A percentile compares a stretch with the other conserved stretches of the same genome.
These are phyloP conservation scores for Lachancea lanzarotensis DNA, from an alignment of 805 yeast species.

Conservation along the genomic window DNA sequence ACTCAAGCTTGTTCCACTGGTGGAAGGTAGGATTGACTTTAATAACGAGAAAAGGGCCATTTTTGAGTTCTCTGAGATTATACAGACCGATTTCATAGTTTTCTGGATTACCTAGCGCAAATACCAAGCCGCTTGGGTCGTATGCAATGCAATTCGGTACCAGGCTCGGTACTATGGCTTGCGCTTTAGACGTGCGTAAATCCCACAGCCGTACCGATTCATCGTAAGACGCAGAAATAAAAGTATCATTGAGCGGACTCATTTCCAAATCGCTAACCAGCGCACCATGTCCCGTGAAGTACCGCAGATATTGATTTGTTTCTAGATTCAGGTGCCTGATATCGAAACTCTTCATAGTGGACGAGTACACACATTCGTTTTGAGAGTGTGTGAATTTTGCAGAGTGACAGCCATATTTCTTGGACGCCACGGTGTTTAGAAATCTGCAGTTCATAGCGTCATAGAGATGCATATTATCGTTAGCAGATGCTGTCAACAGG, in stretches of 20 bases:
- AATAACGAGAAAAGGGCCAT: conserved; percentile 47
- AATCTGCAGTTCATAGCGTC: conserved; percentile 68
- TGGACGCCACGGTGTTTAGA: conserved; percentile 63
- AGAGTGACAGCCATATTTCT: conserved; percentile 86
- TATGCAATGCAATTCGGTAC: conserved; percentile 55
- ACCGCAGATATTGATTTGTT: conserved; percentile 73
- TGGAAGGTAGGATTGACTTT: conserved; percentile 33
- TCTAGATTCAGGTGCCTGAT: conserved; percentile 70
- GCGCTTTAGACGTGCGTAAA: conserved; percentile 55
- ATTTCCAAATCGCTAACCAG: conserved; percentile 68
- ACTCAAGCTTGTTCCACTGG: conserved; percentile 62
- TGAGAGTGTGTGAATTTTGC: conserved; percentile 78
- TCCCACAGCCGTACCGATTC: conserved; percentile 87
- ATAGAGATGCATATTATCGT: conserved; percentile 77
- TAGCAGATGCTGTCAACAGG: conserved; percentile 68
- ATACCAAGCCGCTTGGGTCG: conserved; percentile 80
- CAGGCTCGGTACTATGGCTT: conserved; percentile 53
- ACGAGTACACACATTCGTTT: conserved; percentile 69
- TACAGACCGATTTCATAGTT: conserved; percentile 49
- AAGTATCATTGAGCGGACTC: conserved; percentile 59
- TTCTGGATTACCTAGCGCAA: conserved; percentile 55
- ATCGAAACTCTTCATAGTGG: conserved; percentile 72
- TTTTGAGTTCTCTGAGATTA: conserved; percentile 51
- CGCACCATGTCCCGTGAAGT: conserved; percentile 81
- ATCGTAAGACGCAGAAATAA: conserved; percentile 67